These are phyloP conservation scores for Senna tora DNA, from an alignment of 306 rosid species.

Conservation along the genomic window DNA sequence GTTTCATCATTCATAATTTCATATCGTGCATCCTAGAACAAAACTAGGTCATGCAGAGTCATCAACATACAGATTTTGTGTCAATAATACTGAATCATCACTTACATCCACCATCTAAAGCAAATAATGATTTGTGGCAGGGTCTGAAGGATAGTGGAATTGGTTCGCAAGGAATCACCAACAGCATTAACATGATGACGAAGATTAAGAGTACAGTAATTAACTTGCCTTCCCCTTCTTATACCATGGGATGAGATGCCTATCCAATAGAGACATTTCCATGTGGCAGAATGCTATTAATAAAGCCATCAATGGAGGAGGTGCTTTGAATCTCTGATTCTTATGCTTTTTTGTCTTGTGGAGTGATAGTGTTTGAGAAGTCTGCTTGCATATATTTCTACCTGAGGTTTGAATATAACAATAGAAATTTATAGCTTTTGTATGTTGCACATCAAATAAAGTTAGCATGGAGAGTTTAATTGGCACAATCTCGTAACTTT, in stretches of 20 bases:
- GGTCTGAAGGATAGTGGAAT: constrained; percentile 92
- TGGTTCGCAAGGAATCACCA: constrained; percentile 88
- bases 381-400: constrained; percentile 8
- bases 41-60: constrained; percentile 10
- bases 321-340: constrained; percentile 23
- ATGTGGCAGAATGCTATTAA: constrained; percentile 10
- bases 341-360: background rate
- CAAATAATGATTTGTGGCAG: constrained; percentile 51
- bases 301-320: background rate
- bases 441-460: background rate
- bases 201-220: constrained; percentile 76
- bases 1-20: too few relatives aligned
- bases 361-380: constrained; percentile 9
- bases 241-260: constrained; percentile 77
- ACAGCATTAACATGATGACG: constrained; percentile 87
- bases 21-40: background rate
- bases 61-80: background rate
- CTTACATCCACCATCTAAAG: constrained; percentile 11
- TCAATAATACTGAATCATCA: background rate
- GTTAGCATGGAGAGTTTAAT: background rate
- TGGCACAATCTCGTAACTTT: background rate
- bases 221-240: constrained; percentile 72
- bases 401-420: background rate
- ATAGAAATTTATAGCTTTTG: background rate
- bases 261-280: too few relatives aligned